phyloP scores from a whole-genome alignment of 352 stramenopile species.

The Phytophthora tubulina region DNA sequence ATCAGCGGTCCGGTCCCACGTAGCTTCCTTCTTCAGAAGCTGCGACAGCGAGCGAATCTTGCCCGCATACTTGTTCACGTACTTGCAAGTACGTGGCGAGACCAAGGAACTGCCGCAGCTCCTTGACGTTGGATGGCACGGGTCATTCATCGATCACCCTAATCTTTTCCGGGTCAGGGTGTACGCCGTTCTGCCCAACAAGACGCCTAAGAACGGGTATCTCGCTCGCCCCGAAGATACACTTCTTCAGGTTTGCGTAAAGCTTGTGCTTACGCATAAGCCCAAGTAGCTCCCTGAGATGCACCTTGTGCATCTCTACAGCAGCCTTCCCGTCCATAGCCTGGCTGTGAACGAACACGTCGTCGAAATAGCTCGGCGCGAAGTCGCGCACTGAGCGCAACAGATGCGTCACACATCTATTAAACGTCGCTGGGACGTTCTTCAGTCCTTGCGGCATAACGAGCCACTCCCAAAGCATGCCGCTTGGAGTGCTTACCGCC shows the following conservation, averaged over 20 bases:
- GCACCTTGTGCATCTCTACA: constrained; percentile 3
- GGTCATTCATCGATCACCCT: neutral
- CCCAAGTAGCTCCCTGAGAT: neutral
- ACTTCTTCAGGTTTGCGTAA: neutral
- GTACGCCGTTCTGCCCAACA: neutral
- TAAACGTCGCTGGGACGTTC: neutral
- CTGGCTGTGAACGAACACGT: constrained; percentile 37
- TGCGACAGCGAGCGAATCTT: neutral
- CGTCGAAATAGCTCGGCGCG: constrained; percentile 38
- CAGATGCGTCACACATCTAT: neutral
- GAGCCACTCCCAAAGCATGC: neutral
- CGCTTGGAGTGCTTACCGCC: neutral
- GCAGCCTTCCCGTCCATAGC: neutral
- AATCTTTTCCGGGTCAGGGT: neutral
- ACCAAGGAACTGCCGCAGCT: neutral
- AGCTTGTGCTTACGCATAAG: neutral
- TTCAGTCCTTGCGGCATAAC: neutral
- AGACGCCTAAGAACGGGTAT: constrained; percentile 1
- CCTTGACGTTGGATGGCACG: neutral
- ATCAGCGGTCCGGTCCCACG: no score
- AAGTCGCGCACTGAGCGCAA: constrained; percentile 19
- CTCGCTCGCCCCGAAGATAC: constrained; percentile 2
- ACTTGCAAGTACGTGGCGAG: constrained; percentile 4
- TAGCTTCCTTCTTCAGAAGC: neutral
- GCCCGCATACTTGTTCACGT: neutral